Evolutionary conservation across 805 yeast genomes (phyloP).

Genomic region (Candida bentonensis): DNA sequence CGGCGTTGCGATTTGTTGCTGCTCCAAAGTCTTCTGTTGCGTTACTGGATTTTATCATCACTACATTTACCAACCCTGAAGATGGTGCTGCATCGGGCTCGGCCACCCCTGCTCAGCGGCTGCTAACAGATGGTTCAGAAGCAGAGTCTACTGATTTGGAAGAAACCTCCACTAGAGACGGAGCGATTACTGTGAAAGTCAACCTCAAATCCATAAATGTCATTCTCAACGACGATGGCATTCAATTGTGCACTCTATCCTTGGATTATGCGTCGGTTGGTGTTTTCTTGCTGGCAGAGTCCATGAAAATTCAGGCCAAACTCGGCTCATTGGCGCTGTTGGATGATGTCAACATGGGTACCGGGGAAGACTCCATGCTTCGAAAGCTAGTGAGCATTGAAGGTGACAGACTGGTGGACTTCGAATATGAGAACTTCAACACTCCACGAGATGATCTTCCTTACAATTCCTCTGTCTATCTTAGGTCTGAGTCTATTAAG

Average conservation of each 20-base stretch:
- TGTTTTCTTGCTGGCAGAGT: constrained; percentile 59
- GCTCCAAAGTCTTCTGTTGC: constrained; percentile 70
- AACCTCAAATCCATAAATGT: constrained; percentile 59
- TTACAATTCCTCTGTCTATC: constrained; percentile 43
- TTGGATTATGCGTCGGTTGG: constrained; percentile 59
- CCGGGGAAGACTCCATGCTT: constrained; percentile 37
- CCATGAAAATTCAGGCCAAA: constrained; percentile 53
- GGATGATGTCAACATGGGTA: constrained; percentile 59
- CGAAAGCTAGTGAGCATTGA: constrained; percentile 65
- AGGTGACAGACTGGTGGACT: constrained; percentile 75
- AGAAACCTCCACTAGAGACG: not conserved
- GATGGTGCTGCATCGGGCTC: constrained; percentile 28
- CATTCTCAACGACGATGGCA: constrained; percentile 70
- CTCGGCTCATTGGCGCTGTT: constrained; percentile 67
- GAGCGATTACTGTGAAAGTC: constrained; percentile 43
- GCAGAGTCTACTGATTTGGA: constrained; percentile 1
- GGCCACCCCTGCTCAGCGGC: not conserved
- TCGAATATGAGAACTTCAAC: constrained; percentile 73
- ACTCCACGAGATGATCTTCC: constrained; percentile 28
- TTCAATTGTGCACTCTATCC: constrained; percentile 64
- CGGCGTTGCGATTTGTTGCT: constrained; percentile 62
- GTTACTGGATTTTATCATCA: constrained; percentile 62
- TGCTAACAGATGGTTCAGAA: not conserved
- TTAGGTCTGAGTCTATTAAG: constrained; percentile 62
- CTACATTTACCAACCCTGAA: constrained; percentile 78